phyloP scores from a whole-genome alignment of 441 rosid species.

The Oxalis stricta region DNA sequence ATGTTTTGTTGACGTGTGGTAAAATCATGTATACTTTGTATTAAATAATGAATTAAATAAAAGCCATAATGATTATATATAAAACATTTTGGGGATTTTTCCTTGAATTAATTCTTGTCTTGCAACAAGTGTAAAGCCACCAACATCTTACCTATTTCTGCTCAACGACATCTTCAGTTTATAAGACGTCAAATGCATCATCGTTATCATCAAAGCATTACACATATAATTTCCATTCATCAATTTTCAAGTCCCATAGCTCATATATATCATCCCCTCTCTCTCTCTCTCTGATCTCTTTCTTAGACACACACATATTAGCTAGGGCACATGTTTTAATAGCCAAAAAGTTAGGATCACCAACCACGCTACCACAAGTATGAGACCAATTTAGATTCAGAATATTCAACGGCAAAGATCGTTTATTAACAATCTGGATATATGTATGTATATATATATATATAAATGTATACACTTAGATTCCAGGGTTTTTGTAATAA shows the following conservation, averaged over 20 bases:
- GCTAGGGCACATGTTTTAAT: too few species aligned
- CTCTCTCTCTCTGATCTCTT: not conserved
- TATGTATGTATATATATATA: too few species aligned
- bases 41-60: too few species aligned
- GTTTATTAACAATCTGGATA: too few species aligned
- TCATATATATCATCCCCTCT: not conserved
- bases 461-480: too few species aligned
- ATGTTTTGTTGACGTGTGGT: too few species aligned
- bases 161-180: constrained; percentile 41
- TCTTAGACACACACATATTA: not conserved
- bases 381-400: too few species aligned
- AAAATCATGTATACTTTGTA: too few species aligned
- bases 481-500: too few species aligned
- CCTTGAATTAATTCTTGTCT: constrained; percentile 1
- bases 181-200: constrained; percentile 15
- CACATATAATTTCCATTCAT: too few species aligned
- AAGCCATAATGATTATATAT: too few species aligned
- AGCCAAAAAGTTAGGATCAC: not conserved
- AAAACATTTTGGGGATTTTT: not conserved
- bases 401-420: too few species aligned
- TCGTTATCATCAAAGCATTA: constrained; percentile 24
- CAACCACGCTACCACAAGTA: not conserved
- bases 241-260: not conserved
- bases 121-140: constrained; percentile 29
- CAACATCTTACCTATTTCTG: constrained; percentile 52